These are phyloP conservation scores for Aspergillus uvarum DNA, from an alignment of 2,329 filamentous ascomycete genomes.

Conservation along the genomic window DNA sequence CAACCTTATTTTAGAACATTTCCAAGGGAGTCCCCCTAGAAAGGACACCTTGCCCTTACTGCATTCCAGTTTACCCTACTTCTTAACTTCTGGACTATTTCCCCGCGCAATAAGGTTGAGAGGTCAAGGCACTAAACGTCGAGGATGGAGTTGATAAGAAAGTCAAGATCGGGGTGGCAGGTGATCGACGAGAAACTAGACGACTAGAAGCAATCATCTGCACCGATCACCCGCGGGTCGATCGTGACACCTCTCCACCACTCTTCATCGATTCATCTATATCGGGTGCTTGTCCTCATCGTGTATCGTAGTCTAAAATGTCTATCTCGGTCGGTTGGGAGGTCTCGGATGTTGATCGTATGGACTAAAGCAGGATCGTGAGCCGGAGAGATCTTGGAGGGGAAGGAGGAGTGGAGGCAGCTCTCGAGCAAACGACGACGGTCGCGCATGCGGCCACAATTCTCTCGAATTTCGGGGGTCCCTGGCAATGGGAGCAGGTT, in stretches of 20 bases:
- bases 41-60: background rate
- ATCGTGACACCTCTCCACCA: background rate
- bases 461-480: too few relatives aligned
- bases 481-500: background rate
- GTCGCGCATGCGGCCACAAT: background rate
- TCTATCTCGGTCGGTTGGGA: background rate
- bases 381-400: too few relatives aligned
- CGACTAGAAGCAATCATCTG: background rate
- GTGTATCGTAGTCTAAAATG: too few relatives aligned
- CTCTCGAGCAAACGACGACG: background rate
- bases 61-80: background rate
- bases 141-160: background rate
- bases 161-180: background rate
- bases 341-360: background rate
- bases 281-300: too few relatives aligned
- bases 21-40: background rate
- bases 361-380: too few relatives aligned
- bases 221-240: background rate
- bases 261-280: background rate
- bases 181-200: background rate
- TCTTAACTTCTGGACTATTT: too few relatives aligned
- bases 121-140: background rate
- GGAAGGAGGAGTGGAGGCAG: too few relatives aligned
- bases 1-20: background rate
- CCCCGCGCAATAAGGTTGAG: too few relatives aligned